Conservation (phyloP, 2,329 filamentous ascomycete genomes). For the Ophiocordyceps camponoti-floridani region DNA sequence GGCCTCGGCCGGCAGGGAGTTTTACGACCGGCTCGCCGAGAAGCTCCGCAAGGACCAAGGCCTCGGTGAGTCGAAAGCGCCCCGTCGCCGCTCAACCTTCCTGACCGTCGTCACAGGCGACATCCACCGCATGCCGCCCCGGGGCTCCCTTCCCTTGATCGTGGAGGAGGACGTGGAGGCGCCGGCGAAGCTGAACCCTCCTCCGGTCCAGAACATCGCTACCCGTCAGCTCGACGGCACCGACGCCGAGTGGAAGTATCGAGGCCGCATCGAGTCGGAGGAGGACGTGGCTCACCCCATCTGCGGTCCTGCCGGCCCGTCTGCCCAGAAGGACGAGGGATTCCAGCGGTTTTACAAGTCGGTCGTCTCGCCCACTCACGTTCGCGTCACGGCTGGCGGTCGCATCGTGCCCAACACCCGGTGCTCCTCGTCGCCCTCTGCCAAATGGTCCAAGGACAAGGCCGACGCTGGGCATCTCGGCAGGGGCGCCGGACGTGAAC, state of each 20-base stretch:
- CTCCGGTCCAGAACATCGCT: slow-evolving; percentile 4
- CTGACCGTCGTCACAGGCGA: slow-evolving; percentile 8
- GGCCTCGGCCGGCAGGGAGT: slow-evolving; percentile 7
- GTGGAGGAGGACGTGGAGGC: slow-evolving; percentile 10
- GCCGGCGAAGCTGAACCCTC: slow-evolving; percentile 2
- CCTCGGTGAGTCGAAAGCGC: slow-evolving; percentile 16
- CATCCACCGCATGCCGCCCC: slow-evolving; percentile 12
- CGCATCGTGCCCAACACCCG: slow-evolving; percentile 49
- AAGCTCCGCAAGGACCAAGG: slow-evolving; percentile 20
- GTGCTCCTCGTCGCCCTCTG: slow-evolving; percentile 30
- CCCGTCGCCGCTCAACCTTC: not conserved
- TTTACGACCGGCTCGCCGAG: slow-evolving; percentile 11
- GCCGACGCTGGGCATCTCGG: slow-evolving; percentile 5
- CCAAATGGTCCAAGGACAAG: slow-evolving; percentile 29
- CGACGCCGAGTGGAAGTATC: slow-evolving; percentile 25
- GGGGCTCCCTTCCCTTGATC: slow-evolving; percentile 12
- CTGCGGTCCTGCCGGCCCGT: slow-evolving; percentile 31
- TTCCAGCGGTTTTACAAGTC: slow-evolving; percentile 51
- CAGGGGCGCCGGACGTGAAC: slow-evolving; percentile 1
- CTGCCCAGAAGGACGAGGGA: slow-evolving; percentile 42
- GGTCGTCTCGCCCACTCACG: slow-evolving; percentile 48
- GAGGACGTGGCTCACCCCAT: slow-evolving; percentile 26
- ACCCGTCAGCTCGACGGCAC: slow-evolving; percentile 20
- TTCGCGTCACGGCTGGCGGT: slow-evolving; percentile 49
- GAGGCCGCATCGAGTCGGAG: slow-evolving; percentile 25